Conservation (phyloP, 805 yeast species). For the Wickerhamiella musiphila region DNA sequence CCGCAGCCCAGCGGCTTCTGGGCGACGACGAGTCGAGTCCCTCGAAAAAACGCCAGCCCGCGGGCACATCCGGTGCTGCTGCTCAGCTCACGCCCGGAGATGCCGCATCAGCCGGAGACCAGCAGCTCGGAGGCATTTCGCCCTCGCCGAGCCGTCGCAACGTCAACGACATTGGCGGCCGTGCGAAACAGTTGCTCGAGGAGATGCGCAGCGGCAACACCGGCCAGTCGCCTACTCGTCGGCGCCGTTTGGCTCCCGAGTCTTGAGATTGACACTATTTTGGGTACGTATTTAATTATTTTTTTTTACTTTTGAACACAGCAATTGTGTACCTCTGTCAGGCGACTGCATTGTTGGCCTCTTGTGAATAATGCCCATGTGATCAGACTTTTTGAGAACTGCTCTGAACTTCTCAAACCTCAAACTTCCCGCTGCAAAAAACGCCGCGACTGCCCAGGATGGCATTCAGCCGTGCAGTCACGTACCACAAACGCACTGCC, state of each 20-base stretch:
- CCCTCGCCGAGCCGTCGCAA: conserved; percentile 13
- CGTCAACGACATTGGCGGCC: conserved; percentile 31
- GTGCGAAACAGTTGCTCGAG: conserved; percentile 47
- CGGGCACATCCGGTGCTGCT: neutral
- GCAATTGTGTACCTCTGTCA: no score
- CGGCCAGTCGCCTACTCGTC: neutral
- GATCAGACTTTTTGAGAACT: no score
- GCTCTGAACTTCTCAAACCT: no score
- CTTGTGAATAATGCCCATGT: no score
- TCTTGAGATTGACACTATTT: neutral
- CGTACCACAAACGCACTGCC: no score
- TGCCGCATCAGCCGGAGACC: conserved; percentile 8
- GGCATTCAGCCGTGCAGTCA: no score
- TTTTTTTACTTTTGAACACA: no score
- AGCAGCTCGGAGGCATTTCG: conserved; percentile 7
- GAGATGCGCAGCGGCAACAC: conserved; percentile 32
- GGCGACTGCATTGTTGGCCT: no score
- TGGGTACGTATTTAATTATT: no score
- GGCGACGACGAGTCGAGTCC: conserved; percentile 1
- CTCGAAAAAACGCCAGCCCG: neutral
- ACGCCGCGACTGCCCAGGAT: no score
- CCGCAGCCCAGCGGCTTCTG: neutral
- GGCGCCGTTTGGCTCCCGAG: neutral
- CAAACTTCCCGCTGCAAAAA: no score
- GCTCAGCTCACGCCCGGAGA: neutral